Evolutionary conservation across 2,329 filamentous ascomycete species (phyloP), one percentile per base, ranked within the genome.

Genomic region (Zymoseptoria passerinii): DNA sequence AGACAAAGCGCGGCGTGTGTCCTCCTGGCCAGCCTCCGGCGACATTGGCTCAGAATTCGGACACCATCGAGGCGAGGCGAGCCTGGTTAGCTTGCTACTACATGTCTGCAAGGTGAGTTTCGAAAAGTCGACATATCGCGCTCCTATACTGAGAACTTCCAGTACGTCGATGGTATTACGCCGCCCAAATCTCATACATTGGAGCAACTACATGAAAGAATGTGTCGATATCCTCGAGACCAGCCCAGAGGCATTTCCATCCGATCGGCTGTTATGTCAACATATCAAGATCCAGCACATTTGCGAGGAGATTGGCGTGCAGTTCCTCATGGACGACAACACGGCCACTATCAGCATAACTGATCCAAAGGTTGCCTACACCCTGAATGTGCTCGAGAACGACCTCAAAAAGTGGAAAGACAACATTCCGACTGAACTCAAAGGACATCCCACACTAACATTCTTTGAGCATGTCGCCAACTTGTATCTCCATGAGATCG

Each of bases 31-130:
- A 44, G 13, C 64, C 67, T 18, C 62, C 62, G 19, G 63, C 64
- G 48, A 64, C 64, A 50, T 53, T 67, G 28, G 67, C 68, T 10
- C 67, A 71, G 28, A 77, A 76, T 50, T 77, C 80, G 1, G 80
- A 82, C 63, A 78, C 78, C 2, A 74, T 81, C 4, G 83, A 86
- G 67, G 78, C 80, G 7, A 75, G 82, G 55, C 73, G 83, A 55
- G 80, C 82, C 1, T 85, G 83, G 77, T 70, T 85, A 48, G 80
- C 79, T 0, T 84, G 82, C 70, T 86, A 86, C 71, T 83, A 83
- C 64, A 71, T 84, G 59, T 81, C 78, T 56, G 80, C 80, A n/a
- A 79, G 78, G 78, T 80, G 71, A 68, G 64, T 28, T 8, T 16
- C 29, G 9, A 54, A 16, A 13, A 20, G 6, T 50, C 9, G 49